These are phyloP conservation scores for Coccomyxa sp. DNA, from an alignment of 139 green algal genomes.

Conservation along the genomic window DNA sequence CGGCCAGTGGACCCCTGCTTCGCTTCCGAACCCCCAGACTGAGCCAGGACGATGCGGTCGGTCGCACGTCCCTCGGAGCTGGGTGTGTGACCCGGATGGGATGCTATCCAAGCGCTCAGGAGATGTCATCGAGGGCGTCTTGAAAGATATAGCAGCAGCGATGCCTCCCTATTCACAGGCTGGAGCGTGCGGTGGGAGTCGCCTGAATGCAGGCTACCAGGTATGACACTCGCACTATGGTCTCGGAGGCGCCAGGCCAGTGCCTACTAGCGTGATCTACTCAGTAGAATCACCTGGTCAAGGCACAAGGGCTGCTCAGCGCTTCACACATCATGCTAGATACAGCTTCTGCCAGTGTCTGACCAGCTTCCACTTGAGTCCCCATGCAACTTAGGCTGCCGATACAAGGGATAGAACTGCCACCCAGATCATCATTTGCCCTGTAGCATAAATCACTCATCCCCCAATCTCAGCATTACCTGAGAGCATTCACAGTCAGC, in stretches of 20 bases:
- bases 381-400: too few relatives aligned
- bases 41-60: constrained; percentile 18
- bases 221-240: constrained; percentile 15
- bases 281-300: too few relatives aligned
- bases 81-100: constrained; percentile 53
- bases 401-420: too few relatives aligned
- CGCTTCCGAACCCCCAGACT: constrained; percentile 25
- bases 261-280: too few relatives aligned
- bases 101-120: constrained; percentile 24
- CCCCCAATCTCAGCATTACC: too few relatives aligned
- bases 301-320: too few relatives aligned
- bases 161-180: constrained; percentile 27
- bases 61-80: constrained; percentile 6
- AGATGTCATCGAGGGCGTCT: constrained; percentile 43
- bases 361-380: neutral
- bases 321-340: neutral
- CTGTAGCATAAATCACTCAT: too few relatives aligned
- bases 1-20: constrained; percentile 23
- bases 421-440: too few relatives aligned
- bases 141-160: constrained; percentile 40
- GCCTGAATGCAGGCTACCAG: neutral
- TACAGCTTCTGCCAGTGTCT: neutral
- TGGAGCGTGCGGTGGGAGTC: constrained; percentile 2
- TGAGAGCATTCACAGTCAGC: neutral
- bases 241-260: too few relatives aligned